Evolutionary conservation across 176 grass and related monocot species (phyloP), one percentile per base, ranked within the genome.

Genomic region (Neostapfia colusana): DNA sequence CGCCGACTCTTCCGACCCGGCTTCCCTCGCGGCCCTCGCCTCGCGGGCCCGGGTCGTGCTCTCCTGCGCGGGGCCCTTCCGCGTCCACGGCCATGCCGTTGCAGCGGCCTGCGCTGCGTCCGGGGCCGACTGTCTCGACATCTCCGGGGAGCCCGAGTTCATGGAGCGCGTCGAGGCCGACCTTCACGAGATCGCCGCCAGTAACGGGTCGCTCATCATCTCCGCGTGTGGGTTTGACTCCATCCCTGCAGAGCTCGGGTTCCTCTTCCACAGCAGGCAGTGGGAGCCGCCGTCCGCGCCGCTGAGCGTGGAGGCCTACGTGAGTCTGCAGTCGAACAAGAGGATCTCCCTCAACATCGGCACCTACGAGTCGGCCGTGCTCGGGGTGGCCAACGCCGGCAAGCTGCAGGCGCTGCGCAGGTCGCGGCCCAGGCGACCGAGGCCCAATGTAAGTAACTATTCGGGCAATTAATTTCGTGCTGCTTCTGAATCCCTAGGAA

Each of bases 151-250:
- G 91, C 95, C 89, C 7, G 89, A 98, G 82, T 94, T 94, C 85
- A 94, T 93, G 85, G 94, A 91, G 86, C 57, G 91, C 77, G 64
- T 91, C 43, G 86, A 93, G 79, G 88, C 50, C 23, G 87, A 91
- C 1, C 84, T 89, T 86, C 91, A 93, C 81, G 75, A 87, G 3
- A 41, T 50, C 62, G 88, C 88, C 6, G 66, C 65, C 25, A 51
- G 20, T 71, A 77, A 48, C 8, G 91, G 94, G 0, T 88, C 94
- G 20, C 80, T 97, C 15, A 77, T 97, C 25, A 31, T 97, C 55
- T 93, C 88, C 51, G 84, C 91, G 6, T 93, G 94, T 61, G 91
- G 94, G 44, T 97, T 97, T 44, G 94, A 93, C 72, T 97, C 94
- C n/a, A 17, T 97, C 25, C 91, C 91, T 2, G 91, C 86, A 6